These are phyloP conservation scores for Solanum chilense DNA, from an alignment of 257 asterid genomes.

Conservation along the genomic window DNA sequence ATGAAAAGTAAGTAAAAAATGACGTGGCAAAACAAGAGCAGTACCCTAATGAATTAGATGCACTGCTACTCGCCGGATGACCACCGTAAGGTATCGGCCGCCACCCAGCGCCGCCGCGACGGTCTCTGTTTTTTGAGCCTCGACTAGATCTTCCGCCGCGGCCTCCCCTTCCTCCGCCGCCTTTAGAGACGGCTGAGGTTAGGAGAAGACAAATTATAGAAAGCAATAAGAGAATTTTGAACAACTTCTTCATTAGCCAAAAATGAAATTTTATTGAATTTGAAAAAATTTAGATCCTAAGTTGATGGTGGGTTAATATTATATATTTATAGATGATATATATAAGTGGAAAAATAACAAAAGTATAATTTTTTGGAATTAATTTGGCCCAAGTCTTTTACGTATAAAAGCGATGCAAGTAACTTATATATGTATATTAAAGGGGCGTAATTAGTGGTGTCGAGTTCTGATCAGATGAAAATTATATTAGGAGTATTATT, in stretches of 20 bases:
- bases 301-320: background rate
- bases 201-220: conserved; percentile 27
- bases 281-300: background rate
- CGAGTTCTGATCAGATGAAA: no score
- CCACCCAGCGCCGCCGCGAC: background rate
- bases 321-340: no score
- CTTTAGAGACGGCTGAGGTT: conserved; percentile 4
- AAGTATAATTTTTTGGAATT: background rate
- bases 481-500: no score
- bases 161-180: background rate
- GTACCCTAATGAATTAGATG: background rate
- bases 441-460: background rate
- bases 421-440: background rate
- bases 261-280: background rate
- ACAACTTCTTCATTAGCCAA: conserved; percentile 1
- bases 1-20: background rate
- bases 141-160: background rate
- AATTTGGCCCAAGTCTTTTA: background rate
- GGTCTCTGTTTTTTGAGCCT: background rate
- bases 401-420: background rate
- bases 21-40: conserved; percentile 5
- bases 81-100: background rate
- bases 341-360: background rate
- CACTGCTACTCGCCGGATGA: background rate
- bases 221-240: conserved; percentile 13